A percentile compares a stretch with the other conserved stretches of the same genome.
These are phyloP conservation scores for Eragrostis nindensis DNA, from an alignment of 176 grass and related monocot genomes.

Conservation along the genomic window DNA sequence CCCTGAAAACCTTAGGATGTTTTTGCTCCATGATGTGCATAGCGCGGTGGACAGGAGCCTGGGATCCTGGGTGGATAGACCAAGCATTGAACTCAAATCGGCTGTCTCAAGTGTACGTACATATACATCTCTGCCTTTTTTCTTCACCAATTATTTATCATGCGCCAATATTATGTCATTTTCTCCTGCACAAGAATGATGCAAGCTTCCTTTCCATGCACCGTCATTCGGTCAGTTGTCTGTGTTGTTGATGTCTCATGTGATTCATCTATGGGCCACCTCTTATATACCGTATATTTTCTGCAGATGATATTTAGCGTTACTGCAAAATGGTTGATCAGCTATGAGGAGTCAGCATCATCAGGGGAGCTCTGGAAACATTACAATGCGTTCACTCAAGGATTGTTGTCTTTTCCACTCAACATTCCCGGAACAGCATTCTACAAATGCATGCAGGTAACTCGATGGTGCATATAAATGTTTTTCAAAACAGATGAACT, in stretches of 20 bases:
- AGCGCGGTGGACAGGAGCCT: background rate
- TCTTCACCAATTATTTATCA: too few relatives aligned
- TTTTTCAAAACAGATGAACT: too few relatives aligned
- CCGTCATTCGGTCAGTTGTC: too few relatives aligned
- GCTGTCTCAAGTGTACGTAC: constrained; percentile 42
- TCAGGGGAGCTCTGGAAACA: background rate
- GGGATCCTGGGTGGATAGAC: constrained; percentile 32
- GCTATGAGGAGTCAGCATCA: background rate
- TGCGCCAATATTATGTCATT: too few relatives aligned
- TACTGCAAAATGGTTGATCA: background rate
- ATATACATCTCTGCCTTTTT: background rate
- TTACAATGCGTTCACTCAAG: background rate
- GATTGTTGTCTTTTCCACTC: background rate
- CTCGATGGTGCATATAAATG: too few relatives aligned
- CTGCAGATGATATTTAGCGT: background rate
- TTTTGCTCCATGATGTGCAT: constrained; percentile 42
- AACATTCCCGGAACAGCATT: background rate
- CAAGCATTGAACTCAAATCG: constrained; percentile 43
- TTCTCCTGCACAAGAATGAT: too few relatives aligned
- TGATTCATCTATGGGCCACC: too few relatives aligned
- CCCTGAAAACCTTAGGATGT: constrained; percentile 38
- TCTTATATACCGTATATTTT: too few relatives aligned
- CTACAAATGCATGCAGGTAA: background rate
- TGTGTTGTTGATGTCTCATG: too few relatives aligned
- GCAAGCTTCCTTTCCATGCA: too few relatives aligned